A percentile compares a stretch with the other conserved stretches of the same genome.
Conservation (phyloP, 83 land plant species). For the Thuja plicata region DNA sequence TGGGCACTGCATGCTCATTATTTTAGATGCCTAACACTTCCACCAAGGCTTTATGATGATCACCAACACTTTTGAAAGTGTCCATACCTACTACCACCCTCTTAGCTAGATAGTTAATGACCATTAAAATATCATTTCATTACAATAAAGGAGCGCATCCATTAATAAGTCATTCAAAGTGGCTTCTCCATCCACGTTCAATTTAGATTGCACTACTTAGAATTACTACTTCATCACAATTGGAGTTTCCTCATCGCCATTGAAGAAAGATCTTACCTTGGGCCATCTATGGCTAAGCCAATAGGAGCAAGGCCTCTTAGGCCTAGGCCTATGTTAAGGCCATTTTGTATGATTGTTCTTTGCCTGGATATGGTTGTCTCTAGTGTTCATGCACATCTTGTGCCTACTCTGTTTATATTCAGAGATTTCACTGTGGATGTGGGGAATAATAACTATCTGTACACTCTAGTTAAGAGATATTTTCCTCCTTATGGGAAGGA, state of each 20-base stretch:
- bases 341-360: not conserved
- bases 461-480: slow-evolving; percentile 22
- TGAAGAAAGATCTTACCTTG: not conserved
- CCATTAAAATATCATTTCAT: not conserved
- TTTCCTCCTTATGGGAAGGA: slow-evolving; percentile 25
- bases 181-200: not conserved
- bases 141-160: not conserved
- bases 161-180: not conserved
- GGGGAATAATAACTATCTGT: slow-evolving; percentile 28
- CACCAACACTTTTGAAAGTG: not conserved
- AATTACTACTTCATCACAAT: no score
- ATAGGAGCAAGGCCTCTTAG: not conserved
- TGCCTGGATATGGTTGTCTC: not conserved
- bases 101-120: not conserved
- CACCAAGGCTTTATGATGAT: not conserved
- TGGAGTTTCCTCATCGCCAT: not conserved
- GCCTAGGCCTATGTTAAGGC: no score
- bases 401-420: slow-evolving; percentile 23
- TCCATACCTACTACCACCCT: not conserved
- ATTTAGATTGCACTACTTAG: no score
- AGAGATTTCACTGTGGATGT: slow-evolving; percentile 32
- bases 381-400: slow-evolving; percentile 10
- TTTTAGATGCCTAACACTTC: not conserved
- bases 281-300: not conserved
- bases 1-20: not conserved